Base-by-base conservation (phyloP, 805 yeast genomes). In the Barnettozyma botsteinii region DNA sequence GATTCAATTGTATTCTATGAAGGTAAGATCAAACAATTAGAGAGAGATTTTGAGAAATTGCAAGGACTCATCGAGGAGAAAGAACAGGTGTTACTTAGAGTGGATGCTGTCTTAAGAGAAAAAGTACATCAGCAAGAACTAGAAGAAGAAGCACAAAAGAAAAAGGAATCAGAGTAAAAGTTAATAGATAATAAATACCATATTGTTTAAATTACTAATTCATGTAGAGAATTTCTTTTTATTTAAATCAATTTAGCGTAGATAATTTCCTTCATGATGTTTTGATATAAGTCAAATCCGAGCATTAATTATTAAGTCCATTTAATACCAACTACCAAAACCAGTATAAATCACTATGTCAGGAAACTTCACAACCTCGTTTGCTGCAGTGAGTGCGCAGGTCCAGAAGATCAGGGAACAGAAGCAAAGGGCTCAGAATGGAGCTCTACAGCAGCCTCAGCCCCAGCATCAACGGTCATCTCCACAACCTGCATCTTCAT, bases 11-110 rank as follows among this genome's bases (percentile, higher is more conserved):
- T 59, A 40, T 91, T 87, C 54, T 91, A 86, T 60, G 74, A 80
- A 43, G 71, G 67, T 41, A 87, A 93, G 61, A 76, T 88, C 42
- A 65, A 65, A 20, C 89, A 91, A 47, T 65, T 91, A 53, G 77
- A 70, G 43, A 73, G 72, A 46, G 96, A 93, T 59, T 71, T 85
- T 6, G 72, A 71, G 14, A 87, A 87, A 53, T 70, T 91, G 47
- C 80, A 80, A 48, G 77, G 72, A 21, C 79, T 93, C 20, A 79
- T 91, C 43, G 76, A 76, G 41, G 88, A 82, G 55, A 91, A 89
- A 62, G 67, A 79, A 40, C 77, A 77, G 29, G 66, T 78, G 28
- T 60, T 85, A 48, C 75, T 77, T 49, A 73, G 74, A 37, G 72
- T 85, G 24, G 86, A 83, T 50, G 60, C 66, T 50, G 70, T 74